These are phyloP conservation scores for Sophora flavescens DNA, from an alignment of 306 rosid genomes.

Conservation along the genomic window DNA sequence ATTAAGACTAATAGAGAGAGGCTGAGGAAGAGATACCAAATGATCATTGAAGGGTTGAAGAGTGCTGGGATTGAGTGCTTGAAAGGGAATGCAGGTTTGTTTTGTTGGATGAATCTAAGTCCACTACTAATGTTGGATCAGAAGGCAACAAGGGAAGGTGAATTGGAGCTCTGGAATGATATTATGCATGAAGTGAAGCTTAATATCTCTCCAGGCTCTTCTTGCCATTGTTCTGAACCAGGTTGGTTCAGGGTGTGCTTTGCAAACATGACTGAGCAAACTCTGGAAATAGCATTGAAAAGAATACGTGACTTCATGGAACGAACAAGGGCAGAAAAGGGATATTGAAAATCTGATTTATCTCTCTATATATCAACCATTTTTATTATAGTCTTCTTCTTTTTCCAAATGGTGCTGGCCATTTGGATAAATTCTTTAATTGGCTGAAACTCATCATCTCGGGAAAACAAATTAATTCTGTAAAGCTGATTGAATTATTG, in stretches of 20 bases:
- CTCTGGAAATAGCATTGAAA: slow-evolving; percentile 74
- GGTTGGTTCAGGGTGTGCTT: slow-evolving; percentile 99
- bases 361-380: not conserved
- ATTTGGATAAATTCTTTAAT: slow-evolving; percentile 53
- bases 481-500: slow-evolving; percentile 38
- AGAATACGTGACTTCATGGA: slow-evolving; percentile 71
- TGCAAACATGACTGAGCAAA: slow-evolving; percentile 83
- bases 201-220: slow-evolving; percentile 90
- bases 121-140: slow-evolving; percentile 57
- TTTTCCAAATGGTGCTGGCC: slow-evolving; percentile 65
- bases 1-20: slow-evolving; percentile 73
- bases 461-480: slow-evolving; percentile 28
- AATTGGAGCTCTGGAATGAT: slow-evolving; percentile 70
- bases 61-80: slow-evolving; percentile 78
- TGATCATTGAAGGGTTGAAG: slow-evolving; percentile 77
- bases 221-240: slow-evolving; percentile 89
- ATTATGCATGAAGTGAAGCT: slow-evolving; percentile 68
- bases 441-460: slow-evolving; percentile 41
- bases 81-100: slow-evolving; percentile 90
- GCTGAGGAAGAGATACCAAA: slow-evolving; percentile 66
- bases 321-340: slow-evolving; percentile 30
- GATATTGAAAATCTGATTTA: slow-evolving; percentile 3
- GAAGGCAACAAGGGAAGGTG: slow-evolving; percentile 67
- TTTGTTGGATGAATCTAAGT: slow-evolving; percentile 93
- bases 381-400: not conserved